phyloP scores from a whole-genome alignment of 176 grass and related monocot genomes.

The Juncus effusus region DNA sequence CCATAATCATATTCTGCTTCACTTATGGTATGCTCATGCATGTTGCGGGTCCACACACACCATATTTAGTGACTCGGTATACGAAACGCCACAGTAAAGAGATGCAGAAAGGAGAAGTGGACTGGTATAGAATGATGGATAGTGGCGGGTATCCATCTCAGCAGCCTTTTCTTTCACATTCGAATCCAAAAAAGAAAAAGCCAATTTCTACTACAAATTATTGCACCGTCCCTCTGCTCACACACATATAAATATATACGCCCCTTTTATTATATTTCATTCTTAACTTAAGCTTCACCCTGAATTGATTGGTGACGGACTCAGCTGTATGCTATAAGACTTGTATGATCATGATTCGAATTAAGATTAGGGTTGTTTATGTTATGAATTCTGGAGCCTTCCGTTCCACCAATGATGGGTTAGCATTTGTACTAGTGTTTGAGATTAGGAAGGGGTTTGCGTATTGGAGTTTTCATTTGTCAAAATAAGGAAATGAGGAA shows the following conservation, averaged over 20 bases:
- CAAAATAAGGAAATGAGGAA: background rate
- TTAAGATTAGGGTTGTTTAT: too few species aligned
- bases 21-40: too few species aligned
- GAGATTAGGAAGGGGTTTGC: slow-evolving; percentile 4
- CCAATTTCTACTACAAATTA: slow-evolving; percentile 24
- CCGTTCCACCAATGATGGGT: too few species aligned
- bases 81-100: too few species aligned
- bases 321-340: background rate
- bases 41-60: too few species aligned
- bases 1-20: too few species aligned
- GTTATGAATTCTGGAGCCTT: too few species aligned
- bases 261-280: background rate
- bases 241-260: background rate
- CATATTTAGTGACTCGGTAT: too few species aligned
- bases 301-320: background rate
- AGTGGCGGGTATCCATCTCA: slow-evolving; percentile 28
- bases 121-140: slow-evolving; percentile 8
- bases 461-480: slow-evolving; percentile 21
- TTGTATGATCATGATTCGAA: too few species aligned
- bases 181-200: slow-evolving; percentile 25
- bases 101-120: background rate
- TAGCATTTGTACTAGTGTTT: too few species aligned
- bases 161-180: slow-evolving; percentile 32
- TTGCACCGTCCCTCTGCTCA: slow-evolving; percentile 6
- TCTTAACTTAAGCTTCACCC: background rate